Evolutionary conservation across 164 flowering plant genomes (phyloP).

Genomic region (Annona cherimola): DNA sequence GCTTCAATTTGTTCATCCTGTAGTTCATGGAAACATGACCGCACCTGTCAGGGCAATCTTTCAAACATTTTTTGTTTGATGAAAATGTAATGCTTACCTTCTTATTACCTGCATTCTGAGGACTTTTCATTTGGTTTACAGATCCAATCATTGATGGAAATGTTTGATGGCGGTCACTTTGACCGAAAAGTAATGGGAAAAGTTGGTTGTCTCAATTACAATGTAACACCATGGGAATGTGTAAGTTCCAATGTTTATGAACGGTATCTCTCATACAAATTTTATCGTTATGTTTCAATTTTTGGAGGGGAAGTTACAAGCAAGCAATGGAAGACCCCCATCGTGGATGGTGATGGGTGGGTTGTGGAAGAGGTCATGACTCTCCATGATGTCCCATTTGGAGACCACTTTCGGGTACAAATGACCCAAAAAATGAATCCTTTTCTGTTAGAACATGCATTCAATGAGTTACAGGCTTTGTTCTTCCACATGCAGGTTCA

Average conservation of each 20-base stretch:
- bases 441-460: neutral
- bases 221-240: constrained; percentile 55
- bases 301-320: constrained; percentile 74
- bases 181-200: constrained; percentile 60
- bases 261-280: constrained; percentile 55
- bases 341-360: constrained; percentile 46
- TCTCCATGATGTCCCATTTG: constrained; percentile 63
- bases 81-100: neutral
- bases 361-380: constrained; percentile 54
- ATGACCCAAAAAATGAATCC: too few relatives aligned
- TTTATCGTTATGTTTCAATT: constrained; percentile 49
- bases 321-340: constrained; percentile 51
- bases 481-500: constrained; percentile 43
- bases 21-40: too few relatives aligned
- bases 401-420: constrained; percentile 54
- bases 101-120: neutral
- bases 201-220: constrained; percentile 62
- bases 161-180: constrained; percentile 70
- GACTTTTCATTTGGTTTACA: constrained; percentile 25
- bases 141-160: constrained; percentile 53
- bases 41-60: too few relatives aligned
- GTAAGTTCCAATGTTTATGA: constrained; percentile 38
- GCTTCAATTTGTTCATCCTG: too few relatives aligned
- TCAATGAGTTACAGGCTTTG: neutral
- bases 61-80: neutral